These are phyloP conservation scores for Phialophora macrospora DNA, from an alignment of 2,329 filamentous ascomycete genomes.

Conservation along the genomic window DNA sequence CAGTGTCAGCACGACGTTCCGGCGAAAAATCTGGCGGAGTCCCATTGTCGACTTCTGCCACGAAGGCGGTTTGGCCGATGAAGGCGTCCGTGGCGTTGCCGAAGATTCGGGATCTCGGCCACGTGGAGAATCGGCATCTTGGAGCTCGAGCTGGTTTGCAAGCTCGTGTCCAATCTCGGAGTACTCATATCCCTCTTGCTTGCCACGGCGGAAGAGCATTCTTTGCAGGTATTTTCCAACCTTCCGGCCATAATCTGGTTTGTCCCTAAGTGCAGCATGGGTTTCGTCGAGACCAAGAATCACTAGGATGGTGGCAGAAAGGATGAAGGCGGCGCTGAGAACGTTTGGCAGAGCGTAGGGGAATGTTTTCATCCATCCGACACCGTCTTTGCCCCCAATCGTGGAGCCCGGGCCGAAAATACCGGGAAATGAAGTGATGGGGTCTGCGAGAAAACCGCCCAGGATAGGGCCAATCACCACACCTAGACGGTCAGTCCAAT, in stretches of 20 bases:
- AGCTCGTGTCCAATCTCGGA: slow-evolving; percentile 44
- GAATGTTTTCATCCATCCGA: slow-evolving; percentile 67
- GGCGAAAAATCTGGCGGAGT: slow-evolving; percentile 59
- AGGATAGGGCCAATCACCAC: slow-evolving; percentile 54
- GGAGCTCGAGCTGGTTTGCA: slow-evolving; percentile 35
- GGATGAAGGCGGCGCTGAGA: slow-evolving; percentile 66
- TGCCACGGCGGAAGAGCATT: slow-evolving; percentile 38
- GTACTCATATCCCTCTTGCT: slow-evolving; percentile 29
- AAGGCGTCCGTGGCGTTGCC: slow-evolving; percentile 41
- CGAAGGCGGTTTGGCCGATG: slow-evolving; percentile 13
- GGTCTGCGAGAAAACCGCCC: slow-evolving; percentile 72
- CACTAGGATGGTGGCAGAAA: slow-evolving; percentile 59
- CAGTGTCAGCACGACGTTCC: slow-evolving; percentile 62
- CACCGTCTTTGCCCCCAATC: slow-evolving; percentile 62
- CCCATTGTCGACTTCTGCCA: slow-evolving; percentile 33
- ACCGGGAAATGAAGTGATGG: slow-evolving; percentile 63
- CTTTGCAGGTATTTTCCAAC: slow-evolving; percentile 46
- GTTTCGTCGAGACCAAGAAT: slow-evolving; percentile 70
- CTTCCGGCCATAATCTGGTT: slow-evolving; percentile 49
- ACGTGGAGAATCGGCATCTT: slow-evolving; percentile 30
- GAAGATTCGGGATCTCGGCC: slow-evolving; percentile 31
- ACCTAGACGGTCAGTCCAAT: slow-evolving; percentile 32
- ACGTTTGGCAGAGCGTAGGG: slow-evolving; percentile 74
- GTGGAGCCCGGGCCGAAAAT: slow-evolving; percentile 66
- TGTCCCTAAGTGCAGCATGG: slow-evolving; percentile 47